Evolutionary conservation across 345 rosid genomes (phyloP).

Genomic region (Ricinus communis): DNA sequence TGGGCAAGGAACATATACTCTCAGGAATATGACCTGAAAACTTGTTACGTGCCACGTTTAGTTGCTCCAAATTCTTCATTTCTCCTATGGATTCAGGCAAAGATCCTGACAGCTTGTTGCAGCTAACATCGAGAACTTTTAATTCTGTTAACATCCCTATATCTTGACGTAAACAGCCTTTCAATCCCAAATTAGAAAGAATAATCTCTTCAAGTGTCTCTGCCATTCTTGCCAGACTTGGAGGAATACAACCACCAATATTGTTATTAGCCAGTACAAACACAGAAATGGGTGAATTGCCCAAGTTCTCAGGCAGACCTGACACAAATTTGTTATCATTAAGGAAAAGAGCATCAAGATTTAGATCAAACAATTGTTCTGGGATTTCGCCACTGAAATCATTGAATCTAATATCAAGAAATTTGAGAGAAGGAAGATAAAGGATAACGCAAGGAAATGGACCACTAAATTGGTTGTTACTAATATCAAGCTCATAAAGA

Average conservation of each 20-base stretch:
- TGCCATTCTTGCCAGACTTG: conserved; percentile 62
- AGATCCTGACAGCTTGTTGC: conserved; percentile 56
- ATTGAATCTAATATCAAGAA: conserved; percentile 72
- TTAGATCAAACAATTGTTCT: conserved; percentile 49
- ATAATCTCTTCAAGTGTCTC: conserved; percentile 53
- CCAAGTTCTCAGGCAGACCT: conserved; percentile 59
- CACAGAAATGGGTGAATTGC: conserved; percentile 75
- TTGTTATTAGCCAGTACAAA: conserved; percentile 67
- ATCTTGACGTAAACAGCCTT: conserved; percentile 64
- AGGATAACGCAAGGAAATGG: conserved; percentile 63
- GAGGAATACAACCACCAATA: conserved; percentile 62
- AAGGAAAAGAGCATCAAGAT: conserved; percentile 81
- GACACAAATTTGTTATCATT: conserved; percentile 68
- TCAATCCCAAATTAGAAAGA: conserved; percentile 44
- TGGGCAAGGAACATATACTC: conserved; percentile 63
- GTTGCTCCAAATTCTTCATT: conserved; percentile 68
- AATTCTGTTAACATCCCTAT: conserved; percentile 46
- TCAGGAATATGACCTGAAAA: conserved; percentile 60
- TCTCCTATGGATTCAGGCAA: conserved; percentile 59
- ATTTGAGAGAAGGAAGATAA: conserved; percentile 61
- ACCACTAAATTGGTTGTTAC: conserved; percentile 69
- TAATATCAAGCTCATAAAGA: conserved; percentile 71
- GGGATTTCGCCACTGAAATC: conserved; percentile 61
- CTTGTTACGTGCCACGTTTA: conserved; percentile 63
- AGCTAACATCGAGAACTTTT: conserved; percentile 70